Base-by-base conservation (phyloP, 2,329 filamentous ascomycete genomes). In the Penicillium sp. region DNA sequence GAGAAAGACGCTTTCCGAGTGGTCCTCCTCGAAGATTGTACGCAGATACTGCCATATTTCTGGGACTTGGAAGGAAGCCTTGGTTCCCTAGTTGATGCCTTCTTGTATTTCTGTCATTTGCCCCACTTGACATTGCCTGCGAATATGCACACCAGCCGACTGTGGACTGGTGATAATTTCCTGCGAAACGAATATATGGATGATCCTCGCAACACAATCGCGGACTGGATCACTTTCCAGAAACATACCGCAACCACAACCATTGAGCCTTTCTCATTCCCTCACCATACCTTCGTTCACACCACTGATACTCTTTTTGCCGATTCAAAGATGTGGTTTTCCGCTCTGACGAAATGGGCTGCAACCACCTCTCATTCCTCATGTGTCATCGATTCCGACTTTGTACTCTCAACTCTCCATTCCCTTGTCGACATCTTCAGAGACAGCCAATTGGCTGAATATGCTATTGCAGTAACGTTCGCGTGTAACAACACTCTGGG, bases 1-100 rank as follows among this genome's bases (percentile, higher is more conserved):
- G 88, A 90, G 61, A 88, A 92, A 56, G 93, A 97, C 66, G 89
- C 91, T 0, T 96, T 89, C 62, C 83, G 92, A 35, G 84, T 94
- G 4, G 83, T 96, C 44, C 83, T 97, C 67, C 92, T 87, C 63
- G 83, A 85, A 0, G 94, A 97, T 69, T 78, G 97, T 20, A 76
- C 85, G 59, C 79, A 83, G 0, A 79, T 89, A 29, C 68, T 96
- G 62, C 79, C 55, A 53, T 68, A 53, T 8, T 69, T 72, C 34
- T 63, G 60, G 47, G 62, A 61, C 5, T 47, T 60, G 8, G 57
- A 57, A 2, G 20, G 40, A n/a, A 67, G 83, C 1, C 72, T 69
- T 8, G 65, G 72, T 10, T 70, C 81, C 29, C 72, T 95, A 0
- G 52, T 94, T 20, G 83, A 92, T 65, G 85, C 86, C 3, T 92